Evolutionary conservation across 2,329 filamentous ascomycete genomes (phyloP), one percentile per base, ranked within the genome.

Genomic region (Sporothrix curviconia): DNA sequence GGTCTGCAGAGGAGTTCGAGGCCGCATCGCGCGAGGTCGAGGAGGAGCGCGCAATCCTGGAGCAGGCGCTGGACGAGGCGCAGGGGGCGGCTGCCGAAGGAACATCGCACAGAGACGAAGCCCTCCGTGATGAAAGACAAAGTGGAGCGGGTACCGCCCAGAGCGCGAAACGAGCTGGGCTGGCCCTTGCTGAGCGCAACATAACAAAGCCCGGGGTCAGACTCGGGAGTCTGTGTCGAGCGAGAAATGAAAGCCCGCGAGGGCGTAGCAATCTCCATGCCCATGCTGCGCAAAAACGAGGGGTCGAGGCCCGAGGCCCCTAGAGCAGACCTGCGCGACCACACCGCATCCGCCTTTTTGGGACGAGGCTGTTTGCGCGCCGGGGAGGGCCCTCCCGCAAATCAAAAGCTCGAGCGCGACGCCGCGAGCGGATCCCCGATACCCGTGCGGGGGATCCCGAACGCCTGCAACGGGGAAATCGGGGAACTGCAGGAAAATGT

Each of bases 241-340:
- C 67, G 73, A 73, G 17, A 75, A 78, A n/a, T n/a, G n/a, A n/a
- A 34, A 72, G 74, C 11, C 72, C 72, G 49, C 79, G 79, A 56
- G 81, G 84, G 65, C 78, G 81, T 43, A 75, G 78, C 40, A 81
- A 85, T 59, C 71, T 89, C 19, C 81, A 84, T 61, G 74, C 78
- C n/a, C 54, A 77, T 82, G 69, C 74, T 85, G 25, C 83, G 82
- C 60, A 79, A 82, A 64, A 80, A 80, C 19, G 84, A 87, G 68
- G n/a, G n/a, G 75, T 83, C 12, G 81, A 86, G 65, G 75, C 80
- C n/a, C 42, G 83, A 89, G 68, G 80, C 84, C n/a, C 34, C 76
- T 94, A n/a, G 85, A 89, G 63, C 78, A 89, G 84, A 89, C 66
- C 78, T 94, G 28, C 77, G 80, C 6, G 83, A 88, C 66, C 84